Evolutionary conservation across 1,139 yeast species (phyloP).

Genomic region (Hemisphaericaspora subhashii): DNA sequence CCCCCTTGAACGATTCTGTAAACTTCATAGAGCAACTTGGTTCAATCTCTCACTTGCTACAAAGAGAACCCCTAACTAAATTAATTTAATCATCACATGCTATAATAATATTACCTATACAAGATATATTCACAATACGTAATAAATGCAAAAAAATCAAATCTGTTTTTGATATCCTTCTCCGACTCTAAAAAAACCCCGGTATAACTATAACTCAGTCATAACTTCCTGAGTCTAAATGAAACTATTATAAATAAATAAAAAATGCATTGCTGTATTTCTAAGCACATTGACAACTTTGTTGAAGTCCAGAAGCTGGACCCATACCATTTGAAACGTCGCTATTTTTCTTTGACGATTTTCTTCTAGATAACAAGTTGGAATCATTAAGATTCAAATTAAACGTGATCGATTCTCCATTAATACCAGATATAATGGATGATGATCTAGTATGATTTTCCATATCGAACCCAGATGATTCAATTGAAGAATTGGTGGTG

Average conservation of each 20-base stretch:
- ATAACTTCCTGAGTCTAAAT: no score
- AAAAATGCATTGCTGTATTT: background rate
- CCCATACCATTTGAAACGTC: slow-evolving; percentile 1
- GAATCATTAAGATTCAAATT: slow-evolving; percentile 46
- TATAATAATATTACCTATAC: background rate
- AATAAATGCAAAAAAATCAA: background rate
- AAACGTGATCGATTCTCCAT: slow-evolving; percentile 40
- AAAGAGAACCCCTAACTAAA: no score
- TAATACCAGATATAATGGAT: slow-evolving; percentile 41
- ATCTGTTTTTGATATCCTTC: no score
- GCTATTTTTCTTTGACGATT: slow-evolving; percentile 18
- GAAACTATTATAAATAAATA: background rate
- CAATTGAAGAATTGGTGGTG: slow-evolving; percentile 12
- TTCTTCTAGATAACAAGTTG: slow-evolving; percentile 40
- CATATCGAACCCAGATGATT: slow-evolving; percentile 18
- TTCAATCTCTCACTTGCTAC: no score
- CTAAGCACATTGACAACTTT: slow-evolving; percentile 5
- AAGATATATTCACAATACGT: background rate
- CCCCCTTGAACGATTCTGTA: no score
- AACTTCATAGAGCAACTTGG: no score
- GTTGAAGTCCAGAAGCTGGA: background rate
- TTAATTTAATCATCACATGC: background rate
- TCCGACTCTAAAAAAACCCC: no score
- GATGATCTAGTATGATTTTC: slow-evolving; percentile 43
- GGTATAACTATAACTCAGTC: no score